Conservation (phyloP, 2,329 filamentous ascomycete genomes). For the Penicillium italicum region DNA sequence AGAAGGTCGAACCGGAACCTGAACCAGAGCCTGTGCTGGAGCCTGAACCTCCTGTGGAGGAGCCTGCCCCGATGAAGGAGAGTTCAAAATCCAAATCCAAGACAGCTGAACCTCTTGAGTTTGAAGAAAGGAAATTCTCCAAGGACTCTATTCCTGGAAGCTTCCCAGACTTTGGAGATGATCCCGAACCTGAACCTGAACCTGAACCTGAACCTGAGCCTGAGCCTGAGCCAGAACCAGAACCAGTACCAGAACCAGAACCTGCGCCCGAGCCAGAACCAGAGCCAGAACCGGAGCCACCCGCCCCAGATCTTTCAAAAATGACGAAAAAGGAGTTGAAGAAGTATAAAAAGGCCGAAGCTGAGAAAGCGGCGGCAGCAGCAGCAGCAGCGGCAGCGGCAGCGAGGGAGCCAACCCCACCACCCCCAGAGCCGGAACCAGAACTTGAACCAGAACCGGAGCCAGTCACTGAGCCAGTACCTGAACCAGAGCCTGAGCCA, state of each 20-base stretch:
- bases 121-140: conserved; percentile 34
- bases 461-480: background rate
- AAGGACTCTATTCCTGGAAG: conserved; percentile 53
- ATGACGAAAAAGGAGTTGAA: conserved; percentile 28
- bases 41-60: conserved; percentile 32
- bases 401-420: conserved; percentile 20
- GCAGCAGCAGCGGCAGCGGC: conserved; percentile 19
- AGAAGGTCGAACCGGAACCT: conserved; percentile 19
- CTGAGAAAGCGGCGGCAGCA: conserved; percentile 24
- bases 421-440: conserved; percentile 30
- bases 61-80: conserved; percentile 41
- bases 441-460: conserved; percentile 20
- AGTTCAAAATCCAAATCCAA: conserved; percentile 19
- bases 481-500: conserved; percentile 29
- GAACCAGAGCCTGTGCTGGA: conserved; percentile 24
- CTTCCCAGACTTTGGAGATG: conserved; percentile 47
- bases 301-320: conserved; percentile 24
- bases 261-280: conserved; percentile 27
- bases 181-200: conserved; percentile 20
- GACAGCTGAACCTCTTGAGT: conserved; percentile 18
- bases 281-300: conserved; percentile 14
- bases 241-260: conserved; percentile 21
- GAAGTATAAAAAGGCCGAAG: conserved; percentile 28
- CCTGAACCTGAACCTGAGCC: conserved; percentile 31
- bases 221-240: conserved; percentile 34